A percentile compares a stretch with the other conserved stretches of the same genome.
Conservation (phyloP, 257 asterid species). For the Lycium barbarum region DNA sequence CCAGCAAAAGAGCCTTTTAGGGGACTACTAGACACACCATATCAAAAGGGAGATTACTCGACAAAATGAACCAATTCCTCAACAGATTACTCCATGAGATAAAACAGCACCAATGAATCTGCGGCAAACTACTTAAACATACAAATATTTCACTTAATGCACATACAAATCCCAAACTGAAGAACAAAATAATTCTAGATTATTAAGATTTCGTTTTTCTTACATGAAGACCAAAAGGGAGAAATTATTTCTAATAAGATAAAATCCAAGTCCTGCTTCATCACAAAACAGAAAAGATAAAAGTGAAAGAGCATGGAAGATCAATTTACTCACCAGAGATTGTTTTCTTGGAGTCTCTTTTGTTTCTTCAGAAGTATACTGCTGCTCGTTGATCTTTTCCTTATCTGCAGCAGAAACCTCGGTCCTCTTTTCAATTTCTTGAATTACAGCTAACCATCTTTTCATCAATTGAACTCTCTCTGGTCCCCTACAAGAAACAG, state of each 20-base stretch:
- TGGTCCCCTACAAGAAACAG: slow-evolving; percentile 90
- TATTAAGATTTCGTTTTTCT: slow-evolving; percentile 14
- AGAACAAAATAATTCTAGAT: slow-evolving; percentile 5
- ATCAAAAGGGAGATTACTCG: not conserved
- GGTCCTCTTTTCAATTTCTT: slow-evolving; percentile 59
- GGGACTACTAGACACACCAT: not conserved
- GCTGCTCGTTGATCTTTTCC: slow-evolving; percentile 57
- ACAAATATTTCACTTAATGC: slow-evolving; percentile 18
- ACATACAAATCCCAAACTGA: slow-evolving; percentile 26
- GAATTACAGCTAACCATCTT: slow-evolving; percentile 83
- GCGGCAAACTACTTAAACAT: not conserved
- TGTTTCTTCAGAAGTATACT: slow-evolving; percentile 63
- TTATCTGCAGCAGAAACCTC: slow-evolving; percentile 56
- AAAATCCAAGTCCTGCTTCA: slow-evolving; percentile 24
- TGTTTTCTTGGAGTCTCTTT: slow-evolving; percentile 75
- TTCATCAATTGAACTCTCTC: slow-evolving; percentile 83
- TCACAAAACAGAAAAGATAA: slow-evolving; percentile 3
- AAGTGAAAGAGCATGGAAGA: slow-evolving; percentile 23
- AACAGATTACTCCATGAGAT: slow-evolving; percentile 15
- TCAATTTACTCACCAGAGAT: slow-evolving; percentile 60
- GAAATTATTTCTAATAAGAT: not conserved
- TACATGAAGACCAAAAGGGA: not conserved
- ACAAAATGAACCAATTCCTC: slow-evolving; percentile 17
- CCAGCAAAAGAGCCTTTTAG: slow-evolving; percentile 26
- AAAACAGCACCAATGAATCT: slow-evolving; percentile 6